Conservation (phyloP, 2,329 filamentous ascomycete genomes). For the Lecanicillium sp. region DNA sequence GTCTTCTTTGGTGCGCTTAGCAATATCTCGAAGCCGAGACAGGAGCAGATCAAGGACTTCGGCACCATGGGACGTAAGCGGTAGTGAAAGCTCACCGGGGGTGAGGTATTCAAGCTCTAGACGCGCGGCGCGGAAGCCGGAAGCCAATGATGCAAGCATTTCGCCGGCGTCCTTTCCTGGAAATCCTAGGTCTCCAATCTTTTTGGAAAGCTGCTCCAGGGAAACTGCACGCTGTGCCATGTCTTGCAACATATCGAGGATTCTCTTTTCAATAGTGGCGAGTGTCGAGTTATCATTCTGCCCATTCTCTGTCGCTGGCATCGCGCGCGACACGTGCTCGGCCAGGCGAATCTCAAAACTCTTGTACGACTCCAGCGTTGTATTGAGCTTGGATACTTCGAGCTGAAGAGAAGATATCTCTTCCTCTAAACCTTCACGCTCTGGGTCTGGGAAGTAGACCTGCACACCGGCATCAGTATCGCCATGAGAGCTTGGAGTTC, state of each 20-base stretch:
- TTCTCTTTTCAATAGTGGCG: constrained; percentile 34
- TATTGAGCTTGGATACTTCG: constrained; percentile 42
- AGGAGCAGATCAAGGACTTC: constrained; percentile 52
- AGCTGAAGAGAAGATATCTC: constrained; percentile 43
- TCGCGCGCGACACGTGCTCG: constrained; percentile 26
- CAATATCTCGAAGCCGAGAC: constrained; percentile 41
- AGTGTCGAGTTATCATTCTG: constrained; percentile 17
- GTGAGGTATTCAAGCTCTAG: constrained; percentile 57
- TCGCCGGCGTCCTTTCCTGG: constrained; percentile 39
- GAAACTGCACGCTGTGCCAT: constrained; percentile 45
- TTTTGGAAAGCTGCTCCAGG: constrained; percentile 37
- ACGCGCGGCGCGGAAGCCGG: constrained; percentile 49
- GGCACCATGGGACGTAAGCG: constrained; percentile 46
- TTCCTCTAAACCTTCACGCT: constrained; percentile 37
- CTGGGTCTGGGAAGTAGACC: constrained; percentile 34
- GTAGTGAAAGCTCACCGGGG: constrained; percentile 51
- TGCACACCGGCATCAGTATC: constrained; percentile 37
- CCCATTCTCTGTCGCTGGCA: constrained; percentile 4
- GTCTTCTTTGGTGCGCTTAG: constrained; percentile 39
- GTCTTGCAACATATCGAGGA: constrained; percentile 37
- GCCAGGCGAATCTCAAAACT: constrained; percentile 33
- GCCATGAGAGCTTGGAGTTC: constrained; percentile 22
- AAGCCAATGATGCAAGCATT: constrained; percentile 41
- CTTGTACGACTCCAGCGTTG: constrained; percentile 42
- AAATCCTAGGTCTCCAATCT: constrained; percentile 48